phyloP scores from a whole-genome alignment of 305 asterid genomes.

The Withania somnifera region DNA sequence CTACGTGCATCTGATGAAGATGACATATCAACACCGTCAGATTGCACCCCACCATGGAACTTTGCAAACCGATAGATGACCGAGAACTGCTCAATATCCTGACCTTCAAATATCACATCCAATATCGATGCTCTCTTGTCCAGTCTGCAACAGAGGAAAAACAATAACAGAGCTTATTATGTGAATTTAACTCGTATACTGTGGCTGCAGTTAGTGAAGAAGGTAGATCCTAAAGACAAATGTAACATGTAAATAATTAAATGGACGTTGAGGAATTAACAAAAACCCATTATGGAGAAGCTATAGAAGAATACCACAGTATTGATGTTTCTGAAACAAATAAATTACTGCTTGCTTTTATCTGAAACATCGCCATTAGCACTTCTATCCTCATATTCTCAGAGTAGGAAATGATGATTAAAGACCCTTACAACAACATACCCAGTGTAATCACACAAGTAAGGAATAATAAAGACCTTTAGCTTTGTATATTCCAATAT shows the following conservation, averaged over 20 bases:
- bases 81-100: conserved; percentile 79
- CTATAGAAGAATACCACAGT: neutral
- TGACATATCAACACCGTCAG: conserved; percentile 39
- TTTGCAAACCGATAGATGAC: conserved; percentile 83
- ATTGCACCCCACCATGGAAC: conserved; percentile 77
- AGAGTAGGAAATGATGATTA: neutral
- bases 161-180: neutral
- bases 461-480: neutral
- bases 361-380: neutral
- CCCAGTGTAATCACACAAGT: neutral
- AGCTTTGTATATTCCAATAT: neutral
- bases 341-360: neutral
- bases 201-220: neutral
- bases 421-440: neutral
- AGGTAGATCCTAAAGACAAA: neutral
- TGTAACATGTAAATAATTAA: neutral
- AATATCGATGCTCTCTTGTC: conserved; percentile 60
- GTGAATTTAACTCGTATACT: neutral
- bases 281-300: neutral
- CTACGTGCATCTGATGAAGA: conserved; percentile 26
- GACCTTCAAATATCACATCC: conserved; percentile 70
- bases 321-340: neutral
- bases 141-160: conserved; percentile 34
- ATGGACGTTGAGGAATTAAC: neutral
- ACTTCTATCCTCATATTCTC: neutral